These are phyloP conservation scores for Encephalitozoon cuniculi DNA, from an alignment of 371 early-diverging fungal species.

Conservation along the genomic window DNA sequence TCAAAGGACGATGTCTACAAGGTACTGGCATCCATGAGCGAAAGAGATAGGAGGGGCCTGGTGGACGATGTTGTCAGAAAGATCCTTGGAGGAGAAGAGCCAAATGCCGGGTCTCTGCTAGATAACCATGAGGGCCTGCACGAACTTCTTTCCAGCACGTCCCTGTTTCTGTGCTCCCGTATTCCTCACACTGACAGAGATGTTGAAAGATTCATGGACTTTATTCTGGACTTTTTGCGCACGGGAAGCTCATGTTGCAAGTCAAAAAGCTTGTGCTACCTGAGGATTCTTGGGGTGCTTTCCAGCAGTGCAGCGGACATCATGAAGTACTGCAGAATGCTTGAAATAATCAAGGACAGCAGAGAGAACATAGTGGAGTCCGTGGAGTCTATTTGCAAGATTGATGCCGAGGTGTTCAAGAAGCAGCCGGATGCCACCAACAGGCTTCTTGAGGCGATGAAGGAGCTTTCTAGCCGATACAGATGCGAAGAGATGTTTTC, in stretches of 20 bases:
- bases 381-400: background rate
- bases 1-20: background rate
- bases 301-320: background rate
- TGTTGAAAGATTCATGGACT: slow-evolving; percentile 16
- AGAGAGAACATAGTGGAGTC: background rate
- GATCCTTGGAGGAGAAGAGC: slow-evolving; percentile 1
- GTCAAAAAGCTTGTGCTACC: background rate
- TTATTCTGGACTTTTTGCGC: slow-evolving; percentile 5
- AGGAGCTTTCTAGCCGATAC: background rate
- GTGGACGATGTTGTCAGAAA: background rate
- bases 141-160: slow-evolving; percentile 1
- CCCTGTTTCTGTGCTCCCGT: background rate
- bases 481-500: background rate
- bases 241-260: slow-evolving; percentile 11
- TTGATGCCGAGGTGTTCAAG: background rate
- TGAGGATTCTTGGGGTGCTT: slow-evolving; percentile 19
- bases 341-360: slow-evolving; percentile 25
- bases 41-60: background rate
- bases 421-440: background rate
- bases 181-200: background rate
- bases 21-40: background rate
- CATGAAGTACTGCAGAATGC: background rate
- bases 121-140: background rate
- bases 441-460: background rate
- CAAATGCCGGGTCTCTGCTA: background rate